Conservation (phyloP, 768 basidiomycete species). For the Suillus luteus region DNA sequence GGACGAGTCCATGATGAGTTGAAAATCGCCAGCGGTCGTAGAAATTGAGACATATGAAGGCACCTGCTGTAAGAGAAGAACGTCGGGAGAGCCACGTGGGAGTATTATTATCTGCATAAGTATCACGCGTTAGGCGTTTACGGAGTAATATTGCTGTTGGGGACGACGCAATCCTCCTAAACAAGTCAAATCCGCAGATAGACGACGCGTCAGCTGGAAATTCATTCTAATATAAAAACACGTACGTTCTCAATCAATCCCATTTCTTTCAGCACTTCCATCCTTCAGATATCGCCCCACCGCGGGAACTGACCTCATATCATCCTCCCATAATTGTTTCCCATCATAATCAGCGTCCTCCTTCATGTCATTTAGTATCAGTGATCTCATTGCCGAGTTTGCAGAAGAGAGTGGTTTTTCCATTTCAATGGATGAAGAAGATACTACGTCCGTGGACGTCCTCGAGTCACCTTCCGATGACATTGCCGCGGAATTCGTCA, state of each 20-base stretch:
- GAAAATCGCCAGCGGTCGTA: conserved; percentile 9
- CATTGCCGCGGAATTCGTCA: conserved; percentile 16
- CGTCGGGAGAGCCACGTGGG: conserved; percentile 1
- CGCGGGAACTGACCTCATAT: conserved; percentile 6
- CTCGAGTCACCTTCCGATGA: conserved; percentile 44
- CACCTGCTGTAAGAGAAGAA: background rate
- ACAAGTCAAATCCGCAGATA: conserved; percentile 12
- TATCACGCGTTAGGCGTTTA: background rate
- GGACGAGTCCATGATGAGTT: conserved; percentile 13
- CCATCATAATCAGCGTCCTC: background rate
- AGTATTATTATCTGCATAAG: background rate
- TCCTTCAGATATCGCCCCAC: background rate
- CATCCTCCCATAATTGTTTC: conserved; percentile 3
- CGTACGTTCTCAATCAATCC: conserved; percentile 28
- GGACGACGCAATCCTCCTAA: conserved; percentile 8
- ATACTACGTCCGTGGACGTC: conserved; percentile 47
- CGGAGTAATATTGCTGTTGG: conserved; percentile 16
- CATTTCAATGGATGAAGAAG: conserved; percentile 60
- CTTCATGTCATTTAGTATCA: conserved; percentile 21
- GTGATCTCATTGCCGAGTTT: conserved; percentile 30
- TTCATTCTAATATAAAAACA: conserved; percentile 15
- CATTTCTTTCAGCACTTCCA: conserved; percentile 12
- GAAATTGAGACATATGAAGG: conserved; percentile 5
- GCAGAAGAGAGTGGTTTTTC: conserved; percentile 24
- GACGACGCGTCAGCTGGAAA: conserved; percentile 32